Evolutionary conservation across 2,329 filamentous ascomycete species (phyloP).

Genomic region (Endothia cerciana): DNA sequence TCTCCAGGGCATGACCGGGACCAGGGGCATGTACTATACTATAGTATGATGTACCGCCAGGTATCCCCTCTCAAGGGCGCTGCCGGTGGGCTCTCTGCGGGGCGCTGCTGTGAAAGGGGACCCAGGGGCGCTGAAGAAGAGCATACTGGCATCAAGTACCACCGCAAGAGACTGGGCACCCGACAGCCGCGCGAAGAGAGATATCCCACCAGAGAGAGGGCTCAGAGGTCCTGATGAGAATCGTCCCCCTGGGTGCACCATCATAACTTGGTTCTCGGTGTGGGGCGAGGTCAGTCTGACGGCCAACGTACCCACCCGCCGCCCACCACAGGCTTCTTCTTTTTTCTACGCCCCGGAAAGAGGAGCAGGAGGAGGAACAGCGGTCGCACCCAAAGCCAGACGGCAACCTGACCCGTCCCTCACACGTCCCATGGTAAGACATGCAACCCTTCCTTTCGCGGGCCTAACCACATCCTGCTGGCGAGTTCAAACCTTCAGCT

Average conservation of each 20-base stretch:
- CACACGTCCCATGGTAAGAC: not conserved
- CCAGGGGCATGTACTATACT: not conserved
- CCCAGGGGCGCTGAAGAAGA: not conserved
- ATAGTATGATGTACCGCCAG: not conserved
- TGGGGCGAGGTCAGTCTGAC: slow-evolving; percentile 12
- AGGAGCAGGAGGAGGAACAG: not conserved
- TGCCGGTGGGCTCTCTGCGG: not conserved
- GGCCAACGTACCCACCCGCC: not conserved
- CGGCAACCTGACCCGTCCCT: not conserved
- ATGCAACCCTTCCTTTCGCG: not conserved
- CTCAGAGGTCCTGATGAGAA: not conserved
- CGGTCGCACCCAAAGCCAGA: not conserved
- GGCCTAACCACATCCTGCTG: no score
- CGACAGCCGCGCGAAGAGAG: not conserved
- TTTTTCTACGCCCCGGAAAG: not conserved
- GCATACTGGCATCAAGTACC: not conserved
- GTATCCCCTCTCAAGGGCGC: not conserved
- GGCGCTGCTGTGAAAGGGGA: not conserved
- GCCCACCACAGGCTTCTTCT: not conserved
- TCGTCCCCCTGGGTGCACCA: not conserved
- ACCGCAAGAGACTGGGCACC: not conserved
- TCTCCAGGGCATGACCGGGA: not conserved
- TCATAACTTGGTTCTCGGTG: not conserved
- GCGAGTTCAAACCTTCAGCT: no score
- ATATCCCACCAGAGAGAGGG: not conserved